phyloP scores from a whole-genome alignment of 2,329 filamentous ascomycete genomes.

The Neonectria ditissima region DNA sequence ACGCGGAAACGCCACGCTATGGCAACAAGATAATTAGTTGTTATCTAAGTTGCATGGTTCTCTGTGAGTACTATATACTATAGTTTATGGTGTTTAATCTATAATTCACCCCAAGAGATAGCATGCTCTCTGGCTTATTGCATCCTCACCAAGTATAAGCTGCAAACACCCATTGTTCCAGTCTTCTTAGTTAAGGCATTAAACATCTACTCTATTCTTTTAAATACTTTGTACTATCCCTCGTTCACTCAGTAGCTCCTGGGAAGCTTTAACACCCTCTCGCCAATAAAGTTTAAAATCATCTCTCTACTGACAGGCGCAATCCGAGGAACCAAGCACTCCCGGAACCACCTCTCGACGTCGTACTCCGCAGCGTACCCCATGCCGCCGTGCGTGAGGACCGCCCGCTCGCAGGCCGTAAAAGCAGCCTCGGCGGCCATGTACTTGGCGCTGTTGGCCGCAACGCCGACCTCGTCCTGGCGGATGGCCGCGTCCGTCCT shows the following conservation, averaged over 20 bases:
- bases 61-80: too few species aligned
- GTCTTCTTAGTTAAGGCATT: not conserved
- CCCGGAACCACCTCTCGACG: slow-evolving; percentile 74
- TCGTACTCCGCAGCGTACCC: slow-evolving; percentile 74
- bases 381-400: slow-evolving; percentile 72
- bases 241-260: slow-evolving; percentile 77
- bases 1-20: too few species aligned
- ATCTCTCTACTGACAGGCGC: slow-evolving; percentile 77
- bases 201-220: not conserved
- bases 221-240: not conserved
- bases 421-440: slow-evolving; percentile 75
- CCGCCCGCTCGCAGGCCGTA: slow-evolving; percentile 69
- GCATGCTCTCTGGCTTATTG: too few species aligned
- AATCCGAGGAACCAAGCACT: slow-evolving; percentile 73
- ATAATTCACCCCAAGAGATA: too few species aligned
- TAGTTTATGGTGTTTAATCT: too few species aligned
- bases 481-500: slow-evolving; percentile 63
- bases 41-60: too few species aligned
- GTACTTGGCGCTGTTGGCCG: slow-evolving; percentile 78
- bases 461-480: slow-evolving; percentile 70
- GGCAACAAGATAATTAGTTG: too few species aligned
- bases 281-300: slow-evolving; percentile 79
- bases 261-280: slow-evolving; percentile 75
- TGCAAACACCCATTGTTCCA: too few species aligned
- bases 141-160: too few species aligned